Base-by-base conservation (phyloP, 2,329 filamentous ascomycete species). In the Cytospora leucostoma region DNA sequence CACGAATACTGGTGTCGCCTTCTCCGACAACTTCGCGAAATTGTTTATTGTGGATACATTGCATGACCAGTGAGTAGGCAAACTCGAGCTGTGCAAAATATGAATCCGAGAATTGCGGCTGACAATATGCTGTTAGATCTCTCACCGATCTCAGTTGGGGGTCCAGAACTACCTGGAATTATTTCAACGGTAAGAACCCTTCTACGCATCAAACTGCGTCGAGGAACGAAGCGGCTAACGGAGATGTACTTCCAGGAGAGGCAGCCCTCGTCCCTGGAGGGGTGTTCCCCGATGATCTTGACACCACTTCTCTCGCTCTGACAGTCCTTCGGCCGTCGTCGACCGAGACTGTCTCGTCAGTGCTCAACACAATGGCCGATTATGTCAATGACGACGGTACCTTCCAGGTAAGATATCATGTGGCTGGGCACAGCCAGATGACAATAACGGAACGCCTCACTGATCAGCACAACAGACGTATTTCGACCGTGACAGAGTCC, bases 291-390 rank as follows among this genome's bases (percentile, higher is more conserved):
- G 66, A 74, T 61, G 74, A 76, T 57, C 63, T 76, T 32, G 74
- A 76, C 64, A 74, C 72, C 21, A 76, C 75, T 7, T 69, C 74
- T 11, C 65, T 71, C 10, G 71, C 72, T 17, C 61, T 75, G 27
- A 67, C 69, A 19, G 66, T 69, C 4, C 68, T 75, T 44, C 67
- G 62, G 7, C 69, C 63, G 4, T 47, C 54, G 40, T 65, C 67
- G 15, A 17, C 40, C 3, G 35, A 67, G 5, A 47, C 63, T 27
- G 13, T n/a, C 19, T 44, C 53, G 32, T 17, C 53, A 27, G 12
- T 56, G 3, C 53, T 56, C n/a, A 17, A 27, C 44, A 40, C n/a
- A 47, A 47, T 71, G 66, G 57, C 66, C 11, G 40, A 67, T 44
- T 68, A 67, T 53, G 60, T 67, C 38, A 66, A 69, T 33, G 55